phyloP scores from a whole-genome alignment of 2,329 filamentous ascomycete genomes.

The Penicillium hordei region DNA sequence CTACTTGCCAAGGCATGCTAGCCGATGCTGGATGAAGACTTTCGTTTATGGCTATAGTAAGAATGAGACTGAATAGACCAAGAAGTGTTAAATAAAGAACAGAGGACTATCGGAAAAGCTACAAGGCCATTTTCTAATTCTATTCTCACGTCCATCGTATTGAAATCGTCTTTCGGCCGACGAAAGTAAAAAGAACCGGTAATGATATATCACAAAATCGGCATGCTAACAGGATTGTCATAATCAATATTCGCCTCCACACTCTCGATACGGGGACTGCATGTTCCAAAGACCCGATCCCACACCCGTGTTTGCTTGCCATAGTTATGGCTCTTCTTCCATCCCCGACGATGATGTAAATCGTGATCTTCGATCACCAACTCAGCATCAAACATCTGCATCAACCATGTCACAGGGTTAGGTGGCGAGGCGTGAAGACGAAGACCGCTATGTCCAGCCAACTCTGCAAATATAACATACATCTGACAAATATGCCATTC shows the following conservation, averaged over 20 bases:
- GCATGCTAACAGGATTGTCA: background rate
- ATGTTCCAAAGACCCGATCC: constrained; percentile 3
- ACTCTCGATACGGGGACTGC: constrained; percentile 1
- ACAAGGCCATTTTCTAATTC: background rate
- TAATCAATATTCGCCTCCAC: background rate
- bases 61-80: background rate
- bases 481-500: constrained; percentile 5
- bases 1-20: background rate
- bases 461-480: constrained; percentile 1
- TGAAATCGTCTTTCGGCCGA: background rate
- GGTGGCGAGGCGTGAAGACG: constrained; percentile 3
- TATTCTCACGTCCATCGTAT: background rate
- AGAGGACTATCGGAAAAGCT: background rate
- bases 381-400: constrained; percentile 4
- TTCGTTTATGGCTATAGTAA: background rate
- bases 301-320: constrained; percentile 6
- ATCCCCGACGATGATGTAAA: constrained; percentile 5
- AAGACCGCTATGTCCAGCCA: constrained; percentile 4
- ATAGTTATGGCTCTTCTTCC: constrained; percentile 9
- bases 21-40: background rate
- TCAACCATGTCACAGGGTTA: constrained; percentile 2
- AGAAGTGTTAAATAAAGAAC: background rate
- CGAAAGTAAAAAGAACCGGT: background rate
- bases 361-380: constrained; percentile 5
- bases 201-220: background rate